Evolutionary conservation across 148 eudicot species (phyloP).

Genomic region (Euryodendron excelsum): DNA sequence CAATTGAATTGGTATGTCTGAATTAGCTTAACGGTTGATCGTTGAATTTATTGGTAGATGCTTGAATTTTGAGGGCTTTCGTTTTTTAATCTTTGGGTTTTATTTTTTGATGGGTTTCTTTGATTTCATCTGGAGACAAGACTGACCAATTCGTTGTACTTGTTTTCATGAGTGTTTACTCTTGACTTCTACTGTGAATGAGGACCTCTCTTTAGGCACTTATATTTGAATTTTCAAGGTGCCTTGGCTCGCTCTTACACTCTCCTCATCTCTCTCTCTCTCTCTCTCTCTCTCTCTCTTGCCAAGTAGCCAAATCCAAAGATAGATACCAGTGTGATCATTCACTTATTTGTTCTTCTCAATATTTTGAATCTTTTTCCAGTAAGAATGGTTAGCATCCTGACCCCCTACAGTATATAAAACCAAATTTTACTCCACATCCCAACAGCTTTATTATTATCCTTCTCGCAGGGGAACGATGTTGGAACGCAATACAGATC

Average conservation of each 20-base stretch:
- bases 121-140: slow-evolving; percentile 3
- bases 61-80: neutral
- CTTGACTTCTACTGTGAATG: neutral
- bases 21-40: neutral
- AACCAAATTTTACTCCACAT: neutral
- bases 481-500: slow-evolving; percentile 87
- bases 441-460: neutral
- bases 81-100: neutral
- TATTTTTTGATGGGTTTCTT: neutral
- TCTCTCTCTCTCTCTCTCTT: too few relatives aligned
- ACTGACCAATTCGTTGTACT: neutral
- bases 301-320: too few relatives aligned
- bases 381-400: too few relatives aligned
- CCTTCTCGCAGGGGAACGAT: slow-evolving; percentile 54
- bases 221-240: neutral
- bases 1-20: neutral
- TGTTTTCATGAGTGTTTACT: neutral
- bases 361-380: too few relatives aligned
- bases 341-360: too few relatives aligned
- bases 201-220: neutral
- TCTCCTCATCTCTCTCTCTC: too few relatives aligned
- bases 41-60: neutral
- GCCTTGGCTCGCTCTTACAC: too few relatives aligned
- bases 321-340: too few relatives aligned
- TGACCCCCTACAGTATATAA: neutral